Evolutionary conservation across 768 basidiomycete genomes (phyloP).

Genomic region (Phanerodontia chrysosporium): DNA sequence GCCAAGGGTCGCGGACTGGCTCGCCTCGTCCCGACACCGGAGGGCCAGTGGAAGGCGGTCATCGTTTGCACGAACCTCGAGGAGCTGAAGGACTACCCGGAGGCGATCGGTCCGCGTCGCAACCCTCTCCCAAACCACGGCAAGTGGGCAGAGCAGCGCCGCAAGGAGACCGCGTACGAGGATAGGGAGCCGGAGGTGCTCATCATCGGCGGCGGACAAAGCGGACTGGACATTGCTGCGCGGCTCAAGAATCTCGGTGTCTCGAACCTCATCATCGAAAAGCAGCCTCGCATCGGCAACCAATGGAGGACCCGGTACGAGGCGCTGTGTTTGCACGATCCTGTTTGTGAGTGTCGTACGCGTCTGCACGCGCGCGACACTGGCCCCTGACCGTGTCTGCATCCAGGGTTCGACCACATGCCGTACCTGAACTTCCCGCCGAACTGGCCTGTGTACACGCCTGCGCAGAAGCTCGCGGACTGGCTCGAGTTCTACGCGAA

Average conservation of each 20-base stretch:
- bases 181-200: slow-evolving; percentile 48
- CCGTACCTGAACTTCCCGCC: slow-evolving; percentile 41
- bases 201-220: slow-evolving; percentile 48
- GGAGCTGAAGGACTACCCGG: slow-evolving; percentile 41
- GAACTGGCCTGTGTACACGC: slow-evolving; percentile 18
- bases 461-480: slow-evolving; percentile 58
- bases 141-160: slow-evolving; percentile 36
- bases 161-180: slow-evolving; percentile 33
- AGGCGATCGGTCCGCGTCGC: slow-evolving; percentile 32
- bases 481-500: slow-evolving; percentile 67
- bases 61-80: slow-evolving; percentile 49
- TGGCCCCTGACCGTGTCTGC: not conserved
- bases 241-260: slow-evolving; percentile 51
- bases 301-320: slow-evolving; percentile 67
- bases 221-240: slow-evolving; percentile 52
- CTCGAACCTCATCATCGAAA: slow-evolving; percentile 58
- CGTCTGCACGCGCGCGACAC: slow-evolving; percentile 5
- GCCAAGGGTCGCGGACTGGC: slow-evolving; percentile 39
- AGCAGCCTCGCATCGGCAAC: slow-evolving; percentile 53
- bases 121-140: slow-evolving; percentile 33
- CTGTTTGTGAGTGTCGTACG: slow-evolving; percentile 54
- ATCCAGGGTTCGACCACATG: slow-evolving; percentile 44
- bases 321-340: slow-evolving; percentile 61
- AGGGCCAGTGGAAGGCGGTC: slow-evolving; percentile 42
- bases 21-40: slow-evolving; percentile 39